A percentile compares a stretch with the other conserved stretches of the same genome.
Conservation (phyloP, 1,284 basidiomycete genomes). For the Chalciporus sp. region DNA sequence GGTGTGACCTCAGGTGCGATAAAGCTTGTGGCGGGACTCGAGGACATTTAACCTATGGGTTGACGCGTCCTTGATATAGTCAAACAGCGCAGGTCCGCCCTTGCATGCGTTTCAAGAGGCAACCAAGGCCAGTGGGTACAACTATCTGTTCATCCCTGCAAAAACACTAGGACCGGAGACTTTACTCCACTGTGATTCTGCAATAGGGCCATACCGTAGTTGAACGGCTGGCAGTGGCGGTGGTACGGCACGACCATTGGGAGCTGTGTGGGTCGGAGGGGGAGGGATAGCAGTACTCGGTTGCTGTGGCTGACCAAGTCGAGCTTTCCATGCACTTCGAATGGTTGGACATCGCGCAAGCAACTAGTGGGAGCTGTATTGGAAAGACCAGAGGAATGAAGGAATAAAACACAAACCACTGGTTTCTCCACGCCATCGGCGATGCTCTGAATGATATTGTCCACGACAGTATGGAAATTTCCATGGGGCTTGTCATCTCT, state of each 20-base stretch:
- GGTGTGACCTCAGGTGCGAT: background rate
- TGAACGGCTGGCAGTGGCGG: constrained; percentile 35
- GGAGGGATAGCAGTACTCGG: constrained; percentile 21
- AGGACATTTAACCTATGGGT: background rate
- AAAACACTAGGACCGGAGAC: constrained; percentile 64
- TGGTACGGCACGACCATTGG: constrained; percentile 23
- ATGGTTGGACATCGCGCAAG: constrained; percentile 60
- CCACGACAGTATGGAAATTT: constrained; percentile 82
- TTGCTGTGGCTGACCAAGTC: constrained; percentile 37
- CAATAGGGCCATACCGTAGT: constrained; percentile 65
- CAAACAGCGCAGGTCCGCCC: constrained; percentile 3
- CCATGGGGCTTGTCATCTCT: constrained; percentile 90
- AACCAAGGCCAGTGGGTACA: background rate
- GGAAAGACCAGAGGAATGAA: constrained; percentile 6
- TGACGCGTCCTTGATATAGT: constrained; percentile 5
- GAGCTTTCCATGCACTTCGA: constrained; percentile 70
- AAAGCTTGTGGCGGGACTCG: constrained; percentile 6
- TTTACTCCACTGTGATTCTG: constrained; percentile 67
- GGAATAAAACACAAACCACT: constrained; percentile 53
- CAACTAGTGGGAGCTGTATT: constrained; percentile 46
- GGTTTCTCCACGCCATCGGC: constrained; percentile 90
- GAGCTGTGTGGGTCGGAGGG: constrained; percentile 14
- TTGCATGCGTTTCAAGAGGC: constrained; percentile 8
- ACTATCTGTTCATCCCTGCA: constrained; percentile 66
- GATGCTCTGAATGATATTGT: constrained; percentile 86